Conservation (phyloP, 1,284 basidiomycete species). For the Boletus chippewaensis region DNA sequence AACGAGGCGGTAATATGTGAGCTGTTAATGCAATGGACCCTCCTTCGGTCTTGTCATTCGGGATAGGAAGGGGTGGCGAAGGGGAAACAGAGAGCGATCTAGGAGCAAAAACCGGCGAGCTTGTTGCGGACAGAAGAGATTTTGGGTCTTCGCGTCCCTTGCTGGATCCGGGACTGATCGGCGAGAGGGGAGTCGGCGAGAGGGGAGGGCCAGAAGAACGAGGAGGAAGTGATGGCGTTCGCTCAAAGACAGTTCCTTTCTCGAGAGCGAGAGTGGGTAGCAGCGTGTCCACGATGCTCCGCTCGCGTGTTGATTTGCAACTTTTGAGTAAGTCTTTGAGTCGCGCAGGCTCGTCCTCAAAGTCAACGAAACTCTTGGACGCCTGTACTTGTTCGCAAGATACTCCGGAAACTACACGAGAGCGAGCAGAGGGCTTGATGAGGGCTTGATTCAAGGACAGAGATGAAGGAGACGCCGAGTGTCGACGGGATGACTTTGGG, state of each 20-base stretch:
- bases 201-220: slow-evolving; percentile 20
- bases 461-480: slow-evolving; percentile 33
- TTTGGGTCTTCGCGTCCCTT: slow-evolving; percentile 35
- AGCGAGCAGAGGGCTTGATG: slow-evolving; percentile 27
- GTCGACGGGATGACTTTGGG: slow-evolving; percentile 24
- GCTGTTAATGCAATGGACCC: slow-evolving; percentile 35
- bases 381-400: slow-evolving; percentile 49
- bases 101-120: slow-evolving; percentile 40
- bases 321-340: slow-evolving; percentile 65
- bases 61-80: slow-evolving; percentile 32
- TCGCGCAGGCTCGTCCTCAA: slow-evolving; percentile 68
- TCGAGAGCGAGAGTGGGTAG: slow-evolving; percentile 22
- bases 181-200: slow-evolving; percentile 13
- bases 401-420: slow-evolving; percentile 61
- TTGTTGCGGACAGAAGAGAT: slow-evolving; percentile 40
- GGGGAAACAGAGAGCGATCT: slow-evolving; percentile 39
- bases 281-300: slow-evolving; percentile 30
- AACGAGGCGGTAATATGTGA: slow-evolving; percentile 47
- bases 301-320: slow-evolving; percentile 35
- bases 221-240: slow-evolving; percentile 19
- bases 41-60: slow-evolving; percentile 17
- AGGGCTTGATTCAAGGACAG: slow-evolving; percentile 28
- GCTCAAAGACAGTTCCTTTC: slow-evolving; percentile 21
- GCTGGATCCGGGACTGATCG: slow-evolving; percentile 16
- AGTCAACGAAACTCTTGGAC: slow-evolving; percentile 67